Base-by-base conservation (phyloP, 495 filamentous ascomycete species). In the Pyrenula aspistea region DNA sequence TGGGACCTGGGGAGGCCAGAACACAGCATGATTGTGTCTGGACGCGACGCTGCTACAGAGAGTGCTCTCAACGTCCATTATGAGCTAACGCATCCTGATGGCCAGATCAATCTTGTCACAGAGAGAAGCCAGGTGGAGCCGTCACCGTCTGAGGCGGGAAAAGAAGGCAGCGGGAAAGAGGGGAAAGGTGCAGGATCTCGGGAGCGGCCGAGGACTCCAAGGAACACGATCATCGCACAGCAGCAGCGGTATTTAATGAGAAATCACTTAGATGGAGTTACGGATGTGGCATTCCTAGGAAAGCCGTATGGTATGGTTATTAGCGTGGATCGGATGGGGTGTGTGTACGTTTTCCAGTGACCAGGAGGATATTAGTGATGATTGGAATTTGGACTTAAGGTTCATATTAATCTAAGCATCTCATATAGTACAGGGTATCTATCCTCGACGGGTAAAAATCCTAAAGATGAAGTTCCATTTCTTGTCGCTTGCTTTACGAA, bases 301-400 rank as follows among this genome's bases (percentile, higher is more conserved):
- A 76, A 78, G 56, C 94, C 94, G 52, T 95, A 94, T 69, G 85
- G 89, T 10, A 96, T 97, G 91, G 82, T 87, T 48, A 76, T 97
- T 24, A 91, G 86, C 62, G 92, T 84, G 53, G 94, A 99, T 73
- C 78, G 92, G 61, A 85, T 84, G n/a, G 94, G 94, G 2, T 84
- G 92, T 65, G 82, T 97, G 52, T 95, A 93, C 75, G 83, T 97
- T 36, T 95, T 94, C 71, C 83, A 84, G 61, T 92, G 65, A 74
- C 15, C n/a, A n/a, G n/a, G n/a, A n/a, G n/a, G n/a, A n/a, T n/a
- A n/a, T n/a, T n/a, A n/a, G n/a, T n/a, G n/a, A n/a, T n/a, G n/a
- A n/a, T n/a, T n/a, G n/a, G n/a, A n/a, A n/a, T n/a, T n/a, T n/a
- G n/a, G n/a, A n/a, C n/a, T n/a, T n/a, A n/a, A n/a, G n/a, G n/a